Evolutionary conservation across 31 red algal species (phyloP).

Genomic region (Porphyra umbilicalis): DNA sequence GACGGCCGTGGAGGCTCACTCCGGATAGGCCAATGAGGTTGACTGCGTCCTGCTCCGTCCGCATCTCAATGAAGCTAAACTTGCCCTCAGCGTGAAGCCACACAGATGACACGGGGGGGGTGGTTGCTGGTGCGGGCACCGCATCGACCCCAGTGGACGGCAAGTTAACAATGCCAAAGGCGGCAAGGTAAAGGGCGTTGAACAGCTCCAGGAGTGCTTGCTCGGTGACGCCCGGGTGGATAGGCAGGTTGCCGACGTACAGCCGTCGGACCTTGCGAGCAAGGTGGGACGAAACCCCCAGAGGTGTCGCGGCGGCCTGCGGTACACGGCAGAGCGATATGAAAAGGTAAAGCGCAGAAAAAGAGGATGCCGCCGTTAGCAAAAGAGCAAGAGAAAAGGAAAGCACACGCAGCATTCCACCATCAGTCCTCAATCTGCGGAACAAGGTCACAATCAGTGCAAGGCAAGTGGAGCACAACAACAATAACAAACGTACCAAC

Average conservation of each 20-base stretch:
- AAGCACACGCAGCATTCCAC: neutral
- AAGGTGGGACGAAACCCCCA: slow-evolving; percentile 1
- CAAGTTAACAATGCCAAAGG: slow-evolving; percentile 25
- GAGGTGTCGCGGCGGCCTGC: neutral
- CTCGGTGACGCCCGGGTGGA: slow-evolving; percentile 49
- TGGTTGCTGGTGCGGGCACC: neutral
- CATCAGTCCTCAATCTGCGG: neutral
- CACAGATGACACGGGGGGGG: slow-evolving; percentile 43
- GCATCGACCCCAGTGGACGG: neutral
- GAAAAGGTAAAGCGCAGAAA: neutral
- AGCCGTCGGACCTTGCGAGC: slow-evolving; percentile 49
- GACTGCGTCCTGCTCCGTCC: slow-evolving; percentile 51
- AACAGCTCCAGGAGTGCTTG: slow-evolving; percentile 52
- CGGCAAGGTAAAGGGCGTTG: slow-evolving; percentile 53
- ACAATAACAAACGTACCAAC: neutral
- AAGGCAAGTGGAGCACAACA: neutral
- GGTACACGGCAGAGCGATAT: no score
- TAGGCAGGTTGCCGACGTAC: slow-evolving; percentile 62
- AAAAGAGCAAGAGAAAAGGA: neutral
- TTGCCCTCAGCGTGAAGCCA: slow-evolving; percentile 68
- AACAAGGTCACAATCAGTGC: neutral
- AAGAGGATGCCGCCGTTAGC: no score
- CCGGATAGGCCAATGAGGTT: slow-evolving; percentile 52
- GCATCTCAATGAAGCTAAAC: slow-evolving; percentile 65
- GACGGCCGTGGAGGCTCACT: slow-evolving; percentile 39